Conservation (phyloP, 805 yeast species). For the Yarrowia bubula region DNA sequence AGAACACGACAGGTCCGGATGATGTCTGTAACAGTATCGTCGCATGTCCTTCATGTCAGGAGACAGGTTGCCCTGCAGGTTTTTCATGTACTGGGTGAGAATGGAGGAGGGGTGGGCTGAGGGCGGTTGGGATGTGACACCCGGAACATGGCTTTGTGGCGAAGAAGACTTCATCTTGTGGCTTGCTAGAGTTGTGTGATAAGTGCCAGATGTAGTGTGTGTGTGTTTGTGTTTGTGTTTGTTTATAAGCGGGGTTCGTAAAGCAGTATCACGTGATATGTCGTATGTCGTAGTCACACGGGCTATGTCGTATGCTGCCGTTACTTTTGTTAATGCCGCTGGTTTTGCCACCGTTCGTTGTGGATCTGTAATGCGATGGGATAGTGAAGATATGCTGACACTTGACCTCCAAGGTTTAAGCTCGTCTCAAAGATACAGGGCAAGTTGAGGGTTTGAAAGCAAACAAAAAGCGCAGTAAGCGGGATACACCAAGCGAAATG, state of each 20-base stretch:
- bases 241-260: no score
- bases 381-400: neutral
- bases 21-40: constrained; percentile 82
- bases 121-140: neutral
- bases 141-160: neutral
- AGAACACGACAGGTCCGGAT: constrained; percentile 79
- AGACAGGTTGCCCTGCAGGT: constrained; percentile 23
- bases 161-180: constrained; percentile 1
- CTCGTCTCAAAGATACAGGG: neutral
- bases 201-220: neutral
- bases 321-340: no score
- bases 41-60: constrained; percentile 24
- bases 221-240: neutral
- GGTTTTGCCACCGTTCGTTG: no score
- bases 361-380: no score
- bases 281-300: neutral
- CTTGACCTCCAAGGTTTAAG: constrained; percentile 24
- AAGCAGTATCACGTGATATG: neutral
- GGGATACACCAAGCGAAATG: no score
- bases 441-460: neutral
- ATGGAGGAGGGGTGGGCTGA: constrained; percentile 24
- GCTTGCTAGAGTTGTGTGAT: neutral
- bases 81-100: constrained; percentile 25
- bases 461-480: neutral
- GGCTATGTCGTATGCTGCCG: neutral